Evolutionary conservation across 2,329 filamentous ascomycete species (phyloP), one percentile per base, ranked within the genome.

Genomic region (Thelonectria discophora): DNA sequence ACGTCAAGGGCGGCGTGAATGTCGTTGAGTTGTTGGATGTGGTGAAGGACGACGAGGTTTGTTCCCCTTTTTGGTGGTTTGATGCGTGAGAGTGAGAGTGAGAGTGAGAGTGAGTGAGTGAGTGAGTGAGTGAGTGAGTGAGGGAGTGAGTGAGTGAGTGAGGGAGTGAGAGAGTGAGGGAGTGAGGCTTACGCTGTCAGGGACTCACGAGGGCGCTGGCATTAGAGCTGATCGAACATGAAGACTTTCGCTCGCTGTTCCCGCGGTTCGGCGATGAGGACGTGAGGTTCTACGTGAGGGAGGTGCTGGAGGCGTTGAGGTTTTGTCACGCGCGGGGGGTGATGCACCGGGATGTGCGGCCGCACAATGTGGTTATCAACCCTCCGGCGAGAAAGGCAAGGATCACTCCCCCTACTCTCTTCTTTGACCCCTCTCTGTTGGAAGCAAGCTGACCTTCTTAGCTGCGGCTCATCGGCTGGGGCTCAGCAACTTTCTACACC

Each of bases 281-380:
- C 4, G 17, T 60, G 18, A 45, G 58, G 11, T 50, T 55, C 13
- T 60, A 60, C 30, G 12, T 46, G 15, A 12, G 20, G 8, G 58
- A 56, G 49, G 37, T 60, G 2, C 45, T 51, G 45, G 49, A 60
- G n/a, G 58, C 58, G n/a, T 17, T 60, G 45, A 17, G 15, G 13
- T 60, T 55, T 13, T 55, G 50, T 37, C 58, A 60, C n/a, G 27
- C 27, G 5, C 15, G 27, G 37, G 45, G 45, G 18, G 46, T 60
- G 13, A 60, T 60, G 34, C 58, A 60, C n/a, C 51, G 58, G 24
- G 58, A 60, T n/a, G n/a, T 60, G 3, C 37, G 58, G 17, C 51
- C 51, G 18, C 58, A 60, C 27, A 55, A 60, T 37, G 45, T 60
- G 5, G 51, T 39, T 11, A 60, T 60, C 24, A 45, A 60, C 20